Percentiles rank a stretch among this genome's conserved stretches.
These are phyloP conservation scores for Teratosphaeria zuluensis DNA, from an alignment of 2,329 filamentous ascomycete species.

Conservation along the genomic window DNA sequence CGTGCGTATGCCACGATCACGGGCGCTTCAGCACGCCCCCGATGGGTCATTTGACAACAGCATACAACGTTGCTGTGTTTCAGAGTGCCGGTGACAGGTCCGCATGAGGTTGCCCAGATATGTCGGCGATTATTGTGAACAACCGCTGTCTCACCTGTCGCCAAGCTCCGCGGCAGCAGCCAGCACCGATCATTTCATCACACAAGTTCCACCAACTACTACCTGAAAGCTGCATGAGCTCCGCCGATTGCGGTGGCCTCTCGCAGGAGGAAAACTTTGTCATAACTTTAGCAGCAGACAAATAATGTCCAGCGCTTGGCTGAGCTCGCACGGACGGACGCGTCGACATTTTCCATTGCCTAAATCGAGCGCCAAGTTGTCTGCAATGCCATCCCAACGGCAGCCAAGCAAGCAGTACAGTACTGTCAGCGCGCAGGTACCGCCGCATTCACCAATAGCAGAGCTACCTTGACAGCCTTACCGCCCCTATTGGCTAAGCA, in stretches of 20 bases:
- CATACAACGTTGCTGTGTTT: neutral
- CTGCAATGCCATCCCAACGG: neutral
- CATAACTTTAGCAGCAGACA: neutral
- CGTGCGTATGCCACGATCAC: neutral
- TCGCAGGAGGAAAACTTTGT: neutral
- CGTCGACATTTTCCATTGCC: neutral
- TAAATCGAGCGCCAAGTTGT: neutral
- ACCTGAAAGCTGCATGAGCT: neutral
- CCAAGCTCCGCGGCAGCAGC: neutral
- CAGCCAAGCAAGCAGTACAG: neutral
- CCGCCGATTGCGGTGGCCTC: neutral
- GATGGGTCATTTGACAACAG: neutral
- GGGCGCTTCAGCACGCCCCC: neutral
- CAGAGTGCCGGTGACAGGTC: neutral
- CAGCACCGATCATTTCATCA: neutral
- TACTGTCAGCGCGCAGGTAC: slow-evolving; percentile 1
- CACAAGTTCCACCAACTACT: neutral
- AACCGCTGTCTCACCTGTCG: neutral
- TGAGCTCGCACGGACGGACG: neutral
- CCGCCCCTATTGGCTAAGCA: slow-evolving; percentile 1
- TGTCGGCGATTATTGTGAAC: neutral
- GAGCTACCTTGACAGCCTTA: neutral
- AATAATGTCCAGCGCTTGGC: neutral
- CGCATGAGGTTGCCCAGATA: neutral
- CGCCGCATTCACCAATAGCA: neutral